phyloP scores from a whole-genome alignment of 371 early-diverging fungal species.

The Dentiscutata heterogama region DNA sequence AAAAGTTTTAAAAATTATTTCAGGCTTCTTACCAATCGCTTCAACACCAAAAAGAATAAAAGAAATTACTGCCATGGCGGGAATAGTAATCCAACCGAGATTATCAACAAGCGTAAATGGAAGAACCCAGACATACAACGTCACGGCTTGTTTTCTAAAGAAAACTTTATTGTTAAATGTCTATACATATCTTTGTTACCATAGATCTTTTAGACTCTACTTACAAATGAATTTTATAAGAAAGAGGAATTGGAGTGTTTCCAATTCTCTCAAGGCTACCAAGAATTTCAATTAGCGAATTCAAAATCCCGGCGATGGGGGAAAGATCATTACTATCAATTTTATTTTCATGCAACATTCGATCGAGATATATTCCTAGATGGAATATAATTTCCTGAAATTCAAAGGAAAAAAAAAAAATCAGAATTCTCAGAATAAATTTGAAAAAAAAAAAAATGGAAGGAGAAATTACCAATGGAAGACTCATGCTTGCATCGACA shows the following conservation, averaged over 20 bases:
- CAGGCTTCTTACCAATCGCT: slow-evolving; percentile 59
- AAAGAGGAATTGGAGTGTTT: slow-evolving; percentile 75
- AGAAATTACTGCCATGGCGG: slow-evolving; percentile 67
- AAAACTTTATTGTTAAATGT: slow-evolving; percentile 29
- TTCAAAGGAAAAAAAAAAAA: not conserved
- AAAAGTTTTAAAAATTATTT: slow-evolving; percentile 45
- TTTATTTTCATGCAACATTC: slow-evolving; percentile 52
- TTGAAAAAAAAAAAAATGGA: too few relatives aligned
- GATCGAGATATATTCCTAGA: slow-evolving; percentile 57
- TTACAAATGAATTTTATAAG: slow-evolving; percentile 76
- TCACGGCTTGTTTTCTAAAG: slow-evolving; percentile 71
- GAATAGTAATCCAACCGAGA: slow-evolving; percentile 69
- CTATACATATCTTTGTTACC: slow-evolving; percentile 55
- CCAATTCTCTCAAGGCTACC: slow-evolving; percentile 74
- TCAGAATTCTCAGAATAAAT: not conserved
- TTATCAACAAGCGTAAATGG: slow-evolving; percentile 68
- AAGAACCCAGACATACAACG: slow-evolving; percentile 68
- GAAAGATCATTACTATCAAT: slow-evolving; percentile 55
- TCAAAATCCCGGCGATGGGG: slow-evolving; percentile 56
- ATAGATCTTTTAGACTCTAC: slow-evolving; percentile 51
- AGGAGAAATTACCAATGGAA: slow-evolving; percentile 59
- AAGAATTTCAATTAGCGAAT: slow-evolving; percentile 59
- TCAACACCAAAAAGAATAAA: slow-evolving; percentile 83
- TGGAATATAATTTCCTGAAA: slow-evolving; percentile 50
- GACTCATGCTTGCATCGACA: slow-evolving; percentile 56